Evolutionary conservation across 1,139 yeast genomes (phyloP).

Genomic region (Pichia sp.): DNA sequence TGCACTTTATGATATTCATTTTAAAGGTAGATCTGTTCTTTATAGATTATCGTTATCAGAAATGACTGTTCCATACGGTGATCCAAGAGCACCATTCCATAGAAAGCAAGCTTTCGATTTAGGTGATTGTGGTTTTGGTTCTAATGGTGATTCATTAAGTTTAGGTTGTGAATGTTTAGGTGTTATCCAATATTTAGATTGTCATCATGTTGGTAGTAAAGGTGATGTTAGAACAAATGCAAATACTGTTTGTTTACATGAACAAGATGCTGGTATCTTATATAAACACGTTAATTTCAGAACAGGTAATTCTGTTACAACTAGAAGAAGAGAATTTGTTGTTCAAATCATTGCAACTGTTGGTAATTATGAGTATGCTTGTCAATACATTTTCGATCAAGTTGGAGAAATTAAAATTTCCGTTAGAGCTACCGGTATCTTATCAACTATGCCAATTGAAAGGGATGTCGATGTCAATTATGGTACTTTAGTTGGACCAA

Average conservation of each 20-base stretch:
- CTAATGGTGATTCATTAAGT: slow-evolving; percentile 62
- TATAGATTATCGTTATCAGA: slow-evolving; percentile 76
- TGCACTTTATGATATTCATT: slow-evolving; percentile 67
- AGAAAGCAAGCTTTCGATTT: slow-evolving; percentile 90
- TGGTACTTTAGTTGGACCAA: slow-evolving; percentile 82
- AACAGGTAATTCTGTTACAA: slow-evolving; percentile 64
- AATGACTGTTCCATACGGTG: slow-evolving; percentile 92
- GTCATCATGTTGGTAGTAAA: slow-evolving; percentile 47
- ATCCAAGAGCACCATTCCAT: slow-evolving; percentile 84
- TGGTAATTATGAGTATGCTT: slow-evolving; percentile 80
- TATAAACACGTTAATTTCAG: slow-evolving; percentile 84
- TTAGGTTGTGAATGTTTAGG: slow-evolving; percentile 91
- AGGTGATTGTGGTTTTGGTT: slow-evolving; percentile 89
- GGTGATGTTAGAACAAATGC: slow-evolving; percentile 65
- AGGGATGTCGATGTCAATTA: slow-evolving; percentile 58
- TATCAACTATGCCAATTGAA: slow-evolving; percentile 79
- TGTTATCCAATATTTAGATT: slow-evolving; percentile 73
- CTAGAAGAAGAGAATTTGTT: slow-evolving; percentile 80
- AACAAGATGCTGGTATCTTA: slow-evolving; percentile 76
- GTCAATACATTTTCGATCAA: slow-evolving; percentile 71
- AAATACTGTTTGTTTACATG: slow-evolving; percentile 82
- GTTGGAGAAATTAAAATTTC: slow-evolving; percentile 81
- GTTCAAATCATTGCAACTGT: slow-evolving; percentile 85
- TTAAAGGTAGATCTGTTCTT: slow-evolving; percentile 75
- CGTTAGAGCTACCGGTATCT: slow-evolving; percentile 83